Conservation (phyloP, 179 eudicot species). For the Nepenthes alata region DNA sequence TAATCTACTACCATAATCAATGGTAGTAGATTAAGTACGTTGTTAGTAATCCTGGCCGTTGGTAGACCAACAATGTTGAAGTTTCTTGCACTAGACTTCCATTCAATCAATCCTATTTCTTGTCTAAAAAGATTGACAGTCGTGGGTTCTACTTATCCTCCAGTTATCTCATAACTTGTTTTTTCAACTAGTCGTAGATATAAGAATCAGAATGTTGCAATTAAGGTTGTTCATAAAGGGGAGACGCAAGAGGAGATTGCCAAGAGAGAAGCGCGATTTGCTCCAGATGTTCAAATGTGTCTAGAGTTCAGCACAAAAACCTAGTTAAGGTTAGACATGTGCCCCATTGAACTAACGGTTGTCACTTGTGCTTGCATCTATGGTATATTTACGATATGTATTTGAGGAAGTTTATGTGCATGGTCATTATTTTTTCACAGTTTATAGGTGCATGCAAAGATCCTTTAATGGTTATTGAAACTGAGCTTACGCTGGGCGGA, state of each 20-base stretch:
- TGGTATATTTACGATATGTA: not conserved
- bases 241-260: slow-evolving; percentile 73
- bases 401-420: not conserved
- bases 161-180: no score
- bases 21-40: no score
- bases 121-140: no score
- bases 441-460: slow-evolving; percentile 23
- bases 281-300: slow-evolving; percentile 85
- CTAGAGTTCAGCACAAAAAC: slow-evolving; percentile 84
- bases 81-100: no score
- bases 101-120: no score
- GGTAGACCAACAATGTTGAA: no score
- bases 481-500: slow-evolving; percentile 81
- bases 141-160: no score
- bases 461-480: slow-evolving; percentile 76
- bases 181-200: slow-evolving; percentile 32
- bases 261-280: slow-evolving; percentile 61
- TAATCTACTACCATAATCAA: no score
- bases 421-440: slow-evolving; percentile 24
- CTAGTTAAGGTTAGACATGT: slow-evolving; percentile 51
- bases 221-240: slow-evolving; percentile 70
- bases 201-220: slow-evolving; percentile 73
- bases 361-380: not conserved
- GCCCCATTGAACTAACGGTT: not conserved
- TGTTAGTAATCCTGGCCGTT: no score